These are phyloP conservation scores for Aspergillus hiratsukae DNA, from an alignment of 2,329 filamentous ascomycete genomes.

Conservation along the genomic window DNA sequence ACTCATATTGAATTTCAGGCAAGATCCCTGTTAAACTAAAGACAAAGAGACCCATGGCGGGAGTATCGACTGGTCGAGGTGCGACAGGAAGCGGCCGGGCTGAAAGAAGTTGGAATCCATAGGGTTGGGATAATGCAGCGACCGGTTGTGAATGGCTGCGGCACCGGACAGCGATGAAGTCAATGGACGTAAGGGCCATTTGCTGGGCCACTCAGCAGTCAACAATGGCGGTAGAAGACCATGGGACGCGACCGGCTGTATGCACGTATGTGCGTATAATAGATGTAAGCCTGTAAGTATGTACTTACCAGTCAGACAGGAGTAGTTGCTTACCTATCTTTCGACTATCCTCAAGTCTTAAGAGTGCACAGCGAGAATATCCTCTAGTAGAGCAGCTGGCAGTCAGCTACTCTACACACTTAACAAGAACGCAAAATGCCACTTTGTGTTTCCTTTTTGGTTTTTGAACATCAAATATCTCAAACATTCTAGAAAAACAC, in stretches of 20 bases:
- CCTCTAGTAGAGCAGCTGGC: neutral
- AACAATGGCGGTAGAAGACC: constrained; percentile 15
- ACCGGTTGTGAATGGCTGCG: constrained; percentile 3
- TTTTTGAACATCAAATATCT: neutral
- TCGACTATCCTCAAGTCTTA: neutral
- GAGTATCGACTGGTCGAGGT: constrained; percentile 6
- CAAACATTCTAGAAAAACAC: neutral
- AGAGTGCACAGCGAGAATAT: neutral
- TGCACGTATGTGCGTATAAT: constrained; percentile 3
- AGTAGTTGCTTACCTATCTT: neutral
- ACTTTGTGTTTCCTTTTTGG: too few relatives aligned
- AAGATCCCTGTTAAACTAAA: neutral
- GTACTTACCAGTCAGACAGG: neutral
- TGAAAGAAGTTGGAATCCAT: neutral
- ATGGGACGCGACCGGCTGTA: constrained; percentile 27
- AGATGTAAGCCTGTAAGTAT: neutral
- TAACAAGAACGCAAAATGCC: too few relatives aligned
- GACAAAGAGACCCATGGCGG: neutral
- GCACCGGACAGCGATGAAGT: constrained; percentile 18
- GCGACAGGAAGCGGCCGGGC: neutral
- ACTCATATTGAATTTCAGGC: neutral
- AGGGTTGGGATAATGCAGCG: neutral
- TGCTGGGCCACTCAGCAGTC: constrained; percentile 25
- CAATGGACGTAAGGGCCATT: constrained; percentile 20
- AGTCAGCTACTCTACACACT: too few relatives aligned